Conservation (phyloP, 352 stramenopile genomes). For the Ophiocytium majus region DNA sequence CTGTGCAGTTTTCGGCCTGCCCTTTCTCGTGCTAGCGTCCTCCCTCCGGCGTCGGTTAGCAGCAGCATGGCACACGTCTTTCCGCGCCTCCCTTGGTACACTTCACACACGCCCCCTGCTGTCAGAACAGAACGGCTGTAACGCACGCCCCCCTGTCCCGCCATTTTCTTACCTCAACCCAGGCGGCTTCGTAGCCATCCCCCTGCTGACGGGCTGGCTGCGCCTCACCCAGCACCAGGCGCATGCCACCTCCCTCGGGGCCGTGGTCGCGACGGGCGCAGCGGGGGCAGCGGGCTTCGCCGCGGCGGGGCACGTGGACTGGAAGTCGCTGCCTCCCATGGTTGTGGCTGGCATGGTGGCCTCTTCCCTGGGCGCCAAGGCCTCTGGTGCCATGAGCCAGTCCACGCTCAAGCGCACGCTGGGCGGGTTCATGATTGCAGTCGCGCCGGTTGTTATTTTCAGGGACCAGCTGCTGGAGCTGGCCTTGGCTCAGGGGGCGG, state of each 20-base stretch:
- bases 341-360: slow-evolving; percentile 32
- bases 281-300: slow-evolving; percentile 47
- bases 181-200: slow-evolving; percentile 56
- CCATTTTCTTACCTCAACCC: neutral
- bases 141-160: neutral
- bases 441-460: slow-evolving; percentile 42
- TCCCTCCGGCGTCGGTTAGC: neutral
- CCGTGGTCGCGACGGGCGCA: slow-evolving; percentile 51
- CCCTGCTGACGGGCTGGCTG: slow-evolving; percentile 46
- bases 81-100: neutral
- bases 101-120: neutral
- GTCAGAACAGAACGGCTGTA: neutral
- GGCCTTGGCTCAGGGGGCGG: neutral
- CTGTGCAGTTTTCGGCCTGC: neutral
- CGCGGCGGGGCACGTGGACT: slow-evolving; percentile 37
- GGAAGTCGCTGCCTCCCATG: slow-evolving; percentile 31
- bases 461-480: slow-evolving; percentile 38
- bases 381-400: slow-evolving; percentile 22
- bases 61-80: neutral
- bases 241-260: slow-evolving; percentile 51
- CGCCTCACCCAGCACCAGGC: slow-evolving; percentile 55
- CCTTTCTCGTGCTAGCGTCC: neutral
- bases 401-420: slow-evolving; percentile 44
- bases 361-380: slow-evolving; percentile 25
- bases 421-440: slow-evolving; percentile 53